Evolutionary conservation across 2,329 filamentous ascomycete species (phyloP), one percentile per base, ranked within the genome.

Genomic region (Neofusicoccum parvum): DNA sequence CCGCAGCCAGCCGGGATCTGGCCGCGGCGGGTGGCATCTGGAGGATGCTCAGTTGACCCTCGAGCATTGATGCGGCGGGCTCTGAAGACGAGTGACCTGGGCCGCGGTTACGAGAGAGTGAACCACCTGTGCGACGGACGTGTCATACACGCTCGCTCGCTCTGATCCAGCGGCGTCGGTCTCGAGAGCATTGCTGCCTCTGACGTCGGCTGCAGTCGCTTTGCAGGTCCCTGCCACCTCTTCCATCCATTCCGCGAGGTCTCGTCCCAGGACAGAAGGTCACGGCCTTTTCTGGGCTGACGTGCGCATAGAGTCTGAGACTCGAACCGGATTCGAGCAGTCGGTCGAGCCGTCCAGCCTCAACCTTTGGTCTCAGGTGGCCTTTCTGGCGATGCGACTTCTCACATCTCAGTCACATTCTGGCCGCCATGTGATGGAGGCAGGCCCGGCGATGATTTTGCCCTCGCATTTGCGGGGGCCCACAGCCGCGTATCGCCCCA

Each of bases 51-150:
- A 50, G 32, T 62, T 41, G 46, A 50, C 48, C 46, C 49, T 46
- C 49, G 60, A 54, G 37, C 60, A 64, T 64, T 20, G 39, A 54
- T 48, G 34, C 48, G 37, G 41, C 60, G 49, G 59, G 60, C 15
- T 41, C 62, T 46, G 62, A 53, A 53, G 39, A 53, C 62, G 50
- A 56, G 39, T 46, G 62, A 64, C 50, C 62, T 39, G 50, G 49
- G 23, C 23, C 27, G 32, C 43, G 62, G 62, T 54, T 48, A 53
- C 60, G 37, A 45, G 39, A n/a, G 48, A 63, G 39, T 23, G 62
- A 46, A 64, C 15, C 62, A 64, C 50, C 41, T 64, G 62, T 64
- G 43, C 50, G 20, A 64, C 62, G 39, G 51, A 46, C 50, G 45
- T 56, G 62, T 56, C 62, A 54, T 64, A 45, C 37, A 46, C 36